A percentile compares a stretch with the other conserved stretches of the same genome.
phyloP scores from a whole-genome alignment of 78 protist genomes.

The Dictyostelium capitatum region DNA sequence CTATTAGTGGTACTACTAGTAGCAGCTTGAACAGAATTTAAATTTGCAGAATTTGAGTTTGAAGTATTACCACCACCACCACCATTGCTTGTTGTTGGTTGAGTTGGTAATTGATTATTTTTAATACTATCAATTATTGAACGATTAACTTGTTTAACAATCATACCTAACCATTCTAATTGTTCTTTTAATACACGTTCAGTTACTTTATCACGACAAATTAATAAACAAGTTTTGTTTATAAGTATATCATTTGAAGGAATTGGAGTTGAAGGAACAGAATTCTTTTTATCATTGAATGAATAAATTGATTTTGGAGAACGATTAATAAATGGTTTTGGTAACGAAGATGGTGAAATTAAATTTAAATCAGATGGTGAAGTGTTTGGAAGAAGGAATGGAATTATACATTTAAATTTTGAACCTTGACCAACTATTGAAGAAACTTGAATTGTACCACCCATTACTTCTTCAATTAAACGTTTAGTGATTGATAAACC shows the following conservation, averaged over 20 bases:
- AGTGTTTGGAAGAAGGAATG: slow-evolving; percentile 22
- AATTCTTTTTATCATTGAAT: not conserved
- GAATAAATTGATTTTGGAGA: not conserved
- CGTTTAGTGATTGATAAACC: slow-evolving; percentile 79
- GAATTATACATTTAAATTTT: slow-evolving; percentile 58
- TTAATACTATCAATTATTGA: slow-evolving; percentile 1
- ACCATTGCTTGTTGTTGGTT: no score
- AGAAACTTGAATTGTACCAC: slow-evolving; percentile 75
- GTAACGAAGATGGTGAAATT: slow-evolving; percentile 60
- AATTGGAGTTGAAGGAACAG: not conserved
- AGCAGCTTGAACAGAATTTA: not conserved
- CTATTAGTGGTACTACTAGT: not conserved
- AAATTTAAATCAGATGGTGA: slow-evolving; percentile 54
- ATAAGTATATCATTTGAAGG: slow-evolving; percentile 24
- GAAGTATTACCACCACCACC: not conserved
- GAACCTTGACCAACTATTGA: slow-evolving; percentile 62
- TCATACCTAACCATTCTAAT: slow-evolving; percentile 59
- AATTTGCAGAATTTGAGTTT: not conserved
- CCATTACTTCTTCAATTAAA: slow-evolving; percentile 77
- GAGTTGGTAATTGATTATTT: not conserved
- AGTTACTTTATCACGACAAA: slow-evolving; percentile 50
- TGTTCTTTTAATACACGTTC: slow-evolving; percentile 61
- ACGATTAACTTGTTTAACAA: slow-evolving; percentile 4
- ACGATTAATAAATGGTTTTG: slow-evolving; percentile 24
- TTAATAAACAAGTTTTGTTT: slow-evolving; percentile 26